These are phyloP conservation scores for Lophiostoma macrostomum DNA, from an alignment of 495 filamentous ascomycete species.

Conservation along the genomic window DNA sequence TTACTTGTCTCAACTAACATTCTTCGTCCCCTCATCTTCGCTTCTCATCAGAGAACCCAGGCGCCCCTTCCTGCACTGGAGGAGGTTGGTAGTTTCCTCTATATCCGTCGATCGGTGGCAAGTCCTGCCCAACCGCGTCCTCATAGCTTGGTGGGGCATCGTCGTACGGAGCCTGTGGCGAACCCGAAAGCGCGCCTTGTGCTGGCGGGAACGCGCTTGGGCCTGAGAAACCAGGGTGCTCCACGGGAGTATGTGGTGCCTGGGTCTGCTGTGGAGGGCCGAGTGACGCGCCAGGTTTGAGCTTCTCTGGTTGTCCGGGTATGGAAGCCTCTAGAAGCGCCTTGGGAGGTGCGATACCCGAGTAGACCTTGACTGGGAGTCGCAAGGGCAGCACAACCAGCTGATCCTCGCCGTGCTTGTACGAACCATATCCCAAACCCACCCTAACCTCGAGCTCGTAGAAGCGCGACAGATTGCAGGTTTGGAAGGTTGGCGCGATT, in stretches of 20 bases:
- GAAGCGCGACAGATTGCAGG: constrained; percentile 77
- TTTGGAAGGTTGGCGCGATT: constrained; percentile 78
- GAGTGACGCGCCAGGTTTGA: background rate
- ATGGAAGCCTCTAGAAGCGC: constrained; percentile 68
- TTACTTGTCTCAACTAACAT: too few species aligned
- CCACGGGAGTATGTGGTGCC: constrained; percentile 28
- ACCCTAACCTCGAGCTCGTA: constrained; percentile 83
- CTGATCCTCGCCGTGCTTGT: constrained; percentile 47
- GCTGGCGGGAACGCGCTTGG: constrained; percentile 20
- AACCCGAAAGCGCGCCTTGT: constrained; percentile 26
- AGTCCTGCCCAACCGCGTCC: constrained; percentile 80
- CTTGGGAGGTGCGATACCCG: constrained; percentile 81
- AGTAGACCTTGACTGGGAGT: constrained; percentile 77
- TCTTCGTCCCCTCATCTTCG: constrained; percentile 16
- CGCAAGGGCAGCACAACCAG: constrained; percentile 70
- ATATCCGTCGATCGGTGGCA: constrained; percentile 63
- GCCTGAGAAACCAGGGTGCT: constrained; percentile 11
- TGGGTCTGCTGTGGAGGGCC: constrained; percentile 31
- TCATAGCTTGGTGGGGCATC: constrained; percentile 47
- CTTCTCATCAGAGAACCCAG: constrained; percentile 30
- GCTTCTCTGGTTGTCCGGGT: constrained; percentile 25
- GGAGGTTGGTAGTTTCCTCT: constrained; percentile 63
- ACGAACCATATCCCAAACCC: constrained; percentile 62
- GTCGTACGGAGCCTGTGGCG: constrained; percentile 32
- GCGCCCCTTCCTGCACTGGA: constrained; percentile 35